Evolutionary conservation across 768 basidiomycete species (phyloP).

Genomic region (Pleurotus giganteus): DNA sequence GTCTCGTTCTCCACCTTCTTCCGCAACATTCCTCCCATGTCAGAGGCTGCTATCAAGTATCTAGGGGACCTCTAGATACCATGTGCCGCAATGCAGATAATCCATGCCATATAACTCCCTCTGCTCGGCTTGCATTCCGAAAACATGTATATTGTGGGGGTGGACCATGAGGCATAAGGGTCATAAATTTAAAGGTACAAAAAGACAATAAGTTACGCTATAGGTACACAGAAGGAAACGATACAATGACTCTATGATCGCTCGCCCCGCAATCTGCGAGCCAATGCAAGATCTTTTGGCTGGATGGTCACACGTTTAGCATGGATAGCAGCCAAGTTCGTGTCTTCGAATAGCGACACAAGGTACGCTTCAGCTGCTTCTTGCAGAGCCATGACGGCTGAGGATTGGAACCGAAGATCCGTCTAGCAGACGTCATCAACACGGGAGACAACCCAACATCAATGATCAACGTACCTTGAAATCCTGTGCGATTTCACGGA

Average conservation of each 20-base stretch:
- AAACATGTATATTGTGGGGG: neutral
- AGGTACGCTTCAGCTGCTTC: slow-evolving; percentile 85
- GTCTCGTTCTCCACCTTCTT: slow-evolving; percentile 9
- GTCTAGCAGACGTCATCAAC: slow-evolving; percentile 39
- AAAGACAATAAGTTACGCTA: slow-evolving; percentile 1
- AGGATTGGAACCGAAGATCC: slow-evolving; percentile 87
- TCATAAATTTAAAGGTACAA: neutral
- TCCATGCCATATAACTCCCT: no score
- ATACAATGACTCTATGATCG: slow-evolving; percentile 29
- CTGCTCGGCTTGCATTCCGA: no score
- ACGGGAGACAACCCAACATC: slow-evolving; percentile 12
- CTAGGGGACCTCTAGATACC: neutral
- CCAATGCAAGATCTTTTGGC: slow-evolving; percentile 83
- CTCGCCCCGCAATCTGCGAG: slow-evolving; percentile 78
- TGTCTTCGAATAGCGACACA: slow-evolving; percentile 77
- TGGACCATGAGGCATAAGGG: neutral
- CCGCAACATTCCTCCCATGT: neutral
- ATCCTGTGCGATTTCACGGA: slow-evolving; percentile 89
- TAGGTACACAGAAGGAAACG: neutral
- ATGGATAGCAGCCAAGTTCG: slow-evolving; percentile 83
- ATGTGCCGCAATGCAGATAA: no score
- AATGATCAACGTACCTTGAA: slow-evolving; percentile 63
- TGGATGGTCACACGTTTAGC: slow-evolving; percentile 85
- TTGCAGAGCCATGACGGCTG: slow-evolving; percentile 83
- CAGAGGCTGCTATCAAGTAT: slow-evolving; percentile 5